Evolutionary conservation across 768 basidiomycete genomes (phyloP).

Genomic region (Collybia nuda): DNA sequence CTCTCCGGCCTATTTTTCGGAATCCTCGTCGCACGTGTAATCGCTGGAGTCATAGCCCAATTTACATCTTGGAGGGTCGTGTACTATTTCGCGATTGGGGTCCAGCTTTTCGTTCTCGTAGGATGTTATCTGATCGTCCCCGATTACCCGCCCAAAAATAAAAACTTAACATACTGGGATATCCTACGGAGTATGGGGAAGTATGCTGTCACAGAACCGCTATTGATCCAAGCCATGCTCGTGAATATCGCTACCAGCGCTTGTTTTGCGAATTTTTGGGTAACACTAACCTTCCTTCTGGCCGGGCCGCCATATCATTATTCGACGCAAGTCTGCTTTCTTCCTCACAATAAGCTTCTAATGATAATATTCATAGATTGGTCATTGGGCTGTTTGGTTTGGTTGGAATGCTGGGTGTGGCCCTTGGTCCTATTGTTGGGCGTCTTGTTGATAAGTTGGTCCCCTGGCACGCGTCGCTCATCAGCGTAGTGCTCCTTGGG

Average conservation of each 20-base stretch:
- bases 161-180: slow-evolving; percentile 57
- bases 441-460: slow-evolving; percentile 64
- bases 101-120: slow-evolving; percentile 58
- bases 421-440: slow-evolving; percentile 67
- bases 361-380: slow-evolving; percentile 25
- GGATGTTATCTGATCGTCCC: slow-evolving; percentile 67
- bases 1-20: slow-evolving; percentile 67
- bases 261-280: slow-evolving; percentile 60
- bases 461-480: slow-evolving; percentile 72
- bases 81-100: slow-evolving; percentile 73
- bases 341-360: no score
- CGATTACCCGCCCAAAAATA: slow-evolving; percentile 78
- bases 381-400: slow-evolving; percentile 74
- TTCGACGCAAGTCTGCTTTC: slow-evolving; percentile 49
- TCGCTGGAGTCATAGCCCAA: slow-evolving; percentile 72
- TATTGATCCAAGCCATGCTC: slow-evolving; percentile 65
- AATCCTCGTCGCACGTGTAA: slow-evolving; percentile 68
- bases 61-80: slow-evolving; percentile 70
- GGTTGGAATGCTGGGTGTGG: slow-evolving; percentile 67
- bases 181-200: slow-evolving; percentile 76
- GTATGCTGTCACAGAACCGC: slow-evolving; percentile 73
- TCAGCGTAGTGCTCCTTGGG: slow-evolving; percentile 45
- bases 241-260: slow-evolving; percentile 60
- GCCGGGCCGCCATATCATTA: slow-evolving; percentile 73
- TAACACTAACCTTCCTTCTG: slow-evolving; percentile 77